Conservation (phyloP, 306 rosid genomes). For the Gynostemma pentaphyllum region DNA sequence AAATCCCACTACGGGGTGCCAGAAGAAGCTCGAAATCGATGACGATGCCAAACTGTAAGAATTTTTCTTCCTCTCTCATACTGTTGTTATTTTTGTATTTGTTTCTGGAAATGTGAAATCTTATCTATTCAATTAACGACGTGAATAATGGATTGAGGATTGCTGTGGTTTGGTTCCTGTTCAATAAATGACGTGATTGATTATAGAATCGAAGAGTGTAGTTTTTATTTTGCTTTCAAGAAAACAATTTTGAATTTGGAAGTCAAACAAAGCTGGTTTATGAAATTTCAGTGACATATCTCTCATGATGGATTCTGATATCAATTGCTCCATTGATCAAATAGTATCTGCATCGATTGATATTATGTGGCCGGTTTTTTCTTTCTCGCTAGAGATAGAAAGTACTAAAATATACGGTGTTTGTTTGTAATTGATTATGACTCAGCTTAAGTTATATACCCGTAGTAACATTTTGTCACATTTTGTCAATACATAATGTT, state of each 20-base stretch:
- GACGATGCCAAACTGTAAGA: conserved; percentile 22
- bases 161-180: background rate
- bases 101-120: background rate
- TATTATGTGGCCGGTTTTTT: no score
- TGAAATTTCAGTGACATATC: background rate
- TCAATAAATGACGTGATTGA: no score
- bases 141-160: background rate
- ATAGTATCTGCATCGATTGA: no score
- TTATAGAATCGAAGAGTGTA: no score
- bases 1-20: conserved; percentile 30
- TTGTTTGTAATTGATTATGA: no score
- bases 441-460: no score
- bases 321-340: no score
- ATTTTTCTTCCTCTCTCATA: background rate
- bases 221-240: background rate
- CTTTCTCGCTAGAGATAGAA: no score
- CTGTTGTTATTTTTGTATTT: background rate
- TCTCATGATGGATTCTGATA: background rate
- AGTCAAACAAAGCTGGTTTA: background rate
- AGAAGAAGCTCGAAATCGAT: conserved; percentile 29
- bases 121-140: background rate
- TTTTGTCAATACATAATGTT: no score
- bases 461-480: no score
- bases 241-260: background rate
- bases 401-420: no score